Base-by-base conservation (phyloP, 2,329 filamentous ascomycete species). In the Curvularia lunata region DNA sequence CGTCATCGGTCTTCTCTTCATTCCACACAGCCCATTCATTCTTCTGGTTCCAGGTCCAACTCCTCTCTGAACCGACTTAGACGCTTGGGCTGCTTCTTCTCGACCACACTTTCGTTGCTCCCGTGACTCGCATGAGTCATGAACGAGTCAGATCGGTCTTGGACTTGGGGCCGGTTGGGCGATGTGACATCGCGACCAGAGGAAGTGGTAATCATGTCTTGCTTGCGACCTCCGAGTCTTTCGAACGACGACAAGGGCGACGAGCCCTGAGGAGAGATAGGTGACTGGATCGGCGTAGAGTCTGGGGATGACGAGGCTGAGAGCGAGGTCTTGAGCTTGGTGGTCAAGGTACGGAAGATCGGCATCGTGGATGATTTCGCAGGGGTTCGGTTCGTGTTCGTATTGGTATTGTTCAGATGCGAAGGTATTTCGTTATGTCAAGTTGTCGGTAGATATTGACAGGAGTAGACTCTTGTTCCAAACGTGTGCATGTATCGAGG, bases 41-140 rank as follows among this genome's bases (percentile, higher is more conserved):
- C 62, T 9, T 64, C 55, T 12, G 51, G 53, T 32, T 57, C 65
- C 27, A 56, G 51, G 30, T 58, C 59, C 50, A 74, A 55, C 48
- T 76, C 72, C 53, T 76, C 73, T 32, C 62, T 68, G 42, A 76
- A 76, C 18, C 65, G 65, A 62, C 72, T 75, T 43, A 64, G 61
- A 41, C 73, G 62, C 58, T 53, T 65, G 21, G 66, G 49, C 42
- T 63, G 48, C 42, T 64, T 68, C 59, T 63, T 68, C 42, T 61
- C 64, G 18, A 57, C 61, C 25, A 56, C 56, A 41, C 54, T 60
- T 47, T 63, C 59, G 30, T 63, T 58, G 25, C 61, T 58, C 41
- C 48, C 46, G 37, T 62, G 61, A 19, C 59, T 54, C 8, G 56
- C 62, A 37, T 66, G 56, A 27, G 60, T 61, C 52, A 63, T 63